These are phyloP conservation scores for Xylaria sp. DNA, from an alignment of 2,329 filamentous ascomycete species.

Conservation along the genomic window DNA sequence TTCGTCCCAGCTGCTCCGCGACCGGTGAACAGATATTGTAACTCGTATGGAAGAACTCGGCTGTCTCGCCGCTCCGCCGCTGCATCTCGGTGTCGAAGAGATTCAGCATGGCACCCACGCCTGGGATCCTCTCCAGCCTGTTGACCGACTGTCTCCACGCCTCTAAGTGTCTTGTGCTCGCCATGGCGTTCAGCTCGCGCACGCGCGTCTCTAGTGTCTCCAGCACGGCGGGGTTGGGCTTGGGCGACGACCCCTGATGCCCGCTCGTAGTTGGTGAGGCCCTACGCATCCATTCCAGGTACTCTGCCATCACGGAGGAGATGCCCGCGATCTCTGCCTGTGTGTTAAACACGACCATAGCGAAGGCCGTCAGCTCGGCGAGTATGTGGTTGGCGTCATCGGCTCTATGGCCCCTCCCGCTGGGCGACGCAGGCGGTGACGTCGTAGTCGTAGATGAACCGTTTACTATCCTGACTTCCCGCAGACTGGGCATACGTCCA, in stretches of 20 bases:
- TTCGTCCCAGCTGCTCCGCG: constrained; percentile 34
- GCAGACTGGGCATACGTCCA: constrained; percentile 37
- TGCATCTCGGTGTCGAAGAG: constrained; percentile 41
- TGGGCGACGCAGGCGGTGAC: constrained; percentile 36
- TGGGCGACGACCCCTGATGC: constrained; percentile 15
- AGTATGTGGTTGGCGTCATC: constrained; percentile 41
- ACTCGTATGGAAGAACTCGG: constrained; percentile 38
- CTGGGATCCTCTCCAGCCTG: constrained; percentile 35
- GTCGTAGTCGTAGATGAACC: constrained; percentile 34
- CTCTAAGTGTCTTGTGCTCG: constrained; percentile 35
- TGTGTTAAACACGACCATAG: constrained; percentile 41
- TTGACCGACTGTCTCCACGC: constrained; percentile 38
- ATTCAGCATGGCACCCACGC: constrained; percentile 39
- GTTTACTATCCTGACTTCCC: constrained; percentile 38
- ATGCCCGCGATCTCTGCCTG: constrained; percentile 43
- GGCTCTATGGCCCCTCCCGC: constrained; percentile 20
- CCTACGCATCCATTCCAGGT: constrained; percentile 41
- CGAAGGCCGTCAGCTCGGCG: constrained; percentile 41
- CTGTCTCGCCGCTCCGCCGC: constrained; percentile 39
- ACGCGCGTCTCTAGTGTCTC: constrained; percentile 40
- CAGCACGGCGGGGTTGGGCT: constrained; percentile 34
- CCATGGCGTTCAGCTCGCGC: constrained; percentile 38
- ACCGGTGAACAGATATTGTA: constrained; percentile 38
- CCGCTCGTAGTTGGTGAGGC: constrained; percentile 19
- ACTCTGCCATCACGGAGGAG: constrained; percentile 42